These are phyloP conservation scores for Eucalyptus marginata DNA, from an alignment of 345 rosid species.

Conservation along the genomic window DNA sequence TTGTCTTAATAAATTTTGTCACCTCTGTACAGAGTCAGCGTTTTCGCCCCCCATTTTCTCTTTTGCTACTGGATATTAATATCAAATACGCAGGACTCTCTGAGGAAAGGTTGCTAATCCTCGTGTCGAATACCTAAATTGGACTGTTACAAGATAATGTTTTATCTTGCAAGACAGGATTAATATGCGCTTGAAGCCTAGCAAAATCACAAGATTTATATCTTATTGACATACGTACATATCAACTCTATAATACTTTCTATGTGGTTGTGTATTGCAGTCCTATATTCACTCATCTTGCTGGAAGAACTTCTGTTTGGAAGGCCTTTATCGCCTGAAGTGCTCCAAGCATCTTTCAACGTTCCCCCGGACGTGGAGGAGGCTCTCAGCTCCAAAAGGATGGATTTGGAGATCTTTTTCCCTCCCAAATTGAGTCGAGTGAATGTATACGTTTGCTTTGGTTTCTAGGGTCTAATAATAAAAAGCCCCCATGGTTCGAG, in stretches of 20 bases:
- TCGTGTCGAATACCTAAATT: neutral
- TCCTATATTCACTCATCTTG: slow-evolving; percentile 81
- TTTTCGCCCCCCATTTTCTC: neutral
- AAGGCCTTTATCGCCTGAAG: slow-evolving; percentile 71
- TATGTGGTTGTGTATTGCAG: slow-evolving; percentile 10
- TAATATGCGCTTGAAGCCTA: neutral
- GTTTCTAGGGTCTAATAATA: neutral
- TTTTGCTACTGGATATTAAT: neutral
- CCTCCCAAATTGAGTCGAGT: slow-evolving; percentile 33
- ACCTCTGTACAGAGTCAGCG: neutral
- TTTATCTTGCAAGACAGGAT: neutral
- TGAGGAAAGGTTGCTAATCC: neutral
- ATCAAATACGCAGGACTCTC: neutral
- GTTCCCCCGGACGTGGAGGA: slow-evolving; percentile 46
- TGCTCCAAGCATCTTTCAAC: slow-evolving; percentile 63
- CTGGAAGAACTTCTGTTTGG: slow-evolving; percentile 71
- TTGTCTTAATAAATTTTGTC: neutral
- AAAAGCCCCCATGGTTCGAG: neutral
- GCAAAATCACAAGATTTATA: neutral
- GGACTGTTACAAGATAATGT: neutral
- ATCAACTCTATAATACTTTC: neutral
- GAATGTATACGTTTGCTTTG: neutral
- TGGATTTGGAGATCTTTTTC: slow-evolving; percentile 63
- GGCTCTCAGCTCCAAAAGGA: slow-evolving; percentile 59
- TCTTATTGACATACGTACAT: neutral